Conservation (phyloP, 2,329 filamentous ascomycete genomes). For the Aureobasidium vineae region DNA sequence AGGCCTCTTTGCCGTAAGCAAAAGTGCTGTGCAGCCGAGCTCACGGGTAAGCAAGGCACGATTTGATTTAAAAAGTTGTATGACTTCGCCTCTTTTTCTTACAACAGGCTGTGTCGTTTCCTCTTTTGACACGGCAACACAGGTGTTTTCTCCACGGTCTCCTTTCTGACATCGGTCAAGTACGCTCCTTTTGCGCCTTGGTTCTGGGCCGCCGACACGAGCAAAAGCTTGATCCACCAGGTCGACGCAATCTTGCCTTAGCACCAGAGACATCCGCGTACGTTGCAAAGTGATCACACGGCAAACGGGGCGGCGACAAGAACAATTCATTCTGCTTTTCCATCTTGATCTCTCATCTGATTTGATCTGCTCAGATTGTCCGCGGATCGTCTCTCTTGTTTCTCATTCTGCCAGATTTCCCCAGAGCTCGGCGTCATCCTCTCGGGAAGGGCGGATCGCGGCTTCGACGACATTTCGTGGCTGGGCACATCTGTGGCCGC, state of each 20-base stretch:
- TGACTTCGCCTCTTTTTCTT: constrained; percentile 8
- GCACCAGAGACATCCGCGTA: neutral
- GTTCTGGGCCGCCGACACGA: constrained; percentile 13
- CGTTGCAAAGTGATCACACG: constrained; percentile 15
- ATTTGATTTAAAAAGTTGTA: neutral
- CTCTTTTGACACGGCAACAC: neutral
- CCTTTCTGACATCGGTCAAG: constrained; percentile 17
- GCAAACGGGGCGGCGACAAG: neutral
- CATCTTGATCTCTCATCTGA: neutral
- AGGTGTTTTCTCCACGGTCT: neutral
- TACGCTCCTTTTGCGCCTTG: constrained; percentile 6
- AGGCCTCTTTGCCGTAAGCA: neutral
- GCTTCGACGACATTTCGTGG: constrained; percentile 17
- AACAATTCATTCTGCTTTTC: neutral
- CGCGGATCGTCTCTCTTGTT: constrained; percentile 5
- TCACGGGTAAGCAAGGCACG: constrained; percentile 9
- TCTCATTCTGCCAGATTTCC: neutral
- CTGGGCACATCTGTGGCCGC: constrained; percentile 22
- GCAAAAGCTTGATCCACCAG: constrained; percentile 12
- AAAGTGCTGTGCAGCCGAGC: neutral
- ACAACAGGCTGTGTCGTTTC: constrained; percentile 3
- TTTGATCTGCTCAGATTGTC: neutral
- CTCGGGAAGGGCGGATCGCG: constrained; percentile 13
- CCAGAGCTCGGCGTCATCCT: constrained; percentile 19
- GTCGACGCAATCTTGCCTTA: constrained; percentile 21